Evolutionary conservation across 1,284 basidiomycete species (phyloP), one percentile per base, ranked within the genome.

Genomic region (Pholiota adiposa): DNA sequence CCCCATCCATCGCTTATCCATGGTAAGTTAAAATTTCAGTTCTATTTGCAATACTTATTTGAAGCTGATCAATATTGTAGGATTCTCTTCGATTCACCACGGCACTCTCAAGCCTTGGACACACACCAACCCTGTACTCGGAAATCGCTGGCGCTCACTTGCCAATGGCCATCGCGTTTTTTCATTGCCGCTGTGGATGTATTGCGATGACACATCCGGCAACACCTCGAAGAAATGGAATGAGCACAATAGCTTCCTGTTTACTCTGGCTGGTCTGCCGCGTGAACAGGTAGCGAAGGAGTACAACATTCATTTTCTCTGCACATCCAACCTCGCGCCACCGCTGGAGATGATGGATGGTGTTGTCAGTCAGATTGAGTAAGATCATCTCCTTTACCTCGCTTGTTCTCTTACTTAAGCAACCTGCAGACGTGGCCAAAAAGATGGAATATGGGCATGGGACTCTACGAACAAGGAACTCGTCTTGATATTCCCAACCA

Each of bases 211-310:
- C 58, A 79, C 76, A 0, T 80, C 77, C 0, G 78, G 78, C 0
- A 80, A 81, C 60, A 18, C 69, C 0, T 80, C 77, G 0, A 79
- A 80, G 62, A 76, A 77, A 53, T 81, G 77, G 77, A 80, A 81
- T 53, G 70, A 77, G 38, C 78, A 81, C 60, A 80, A 79, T 56
- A 72, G 69, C 4, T 74, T 75, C 33, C 65, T 79, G 0, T 72
- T 77, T 41, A 73, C 72, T 0, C 59, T 68, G 3, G 70, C 72
- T 9, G 70, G 72, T 6, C 68, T 77, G 0, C 67, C 72, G 0
- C 64, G 67, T 6, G 18, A 58, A n/a, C 49, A 70, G 2, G 33
- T 55, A 1, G 63, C 72, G 3, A 62, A 64, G 23, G 72, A 74
- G 49, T 75, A 68, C 33, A 73, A 75, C 53, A 63, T 76, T 50